Percentiles rank a stretch among this genome's conserved stretches.
Evolutionary conservation across 2,329 filamentous ascomycete genomes (phyloP).

Genomic region (Ophiostoma fasciatum): DNA sequence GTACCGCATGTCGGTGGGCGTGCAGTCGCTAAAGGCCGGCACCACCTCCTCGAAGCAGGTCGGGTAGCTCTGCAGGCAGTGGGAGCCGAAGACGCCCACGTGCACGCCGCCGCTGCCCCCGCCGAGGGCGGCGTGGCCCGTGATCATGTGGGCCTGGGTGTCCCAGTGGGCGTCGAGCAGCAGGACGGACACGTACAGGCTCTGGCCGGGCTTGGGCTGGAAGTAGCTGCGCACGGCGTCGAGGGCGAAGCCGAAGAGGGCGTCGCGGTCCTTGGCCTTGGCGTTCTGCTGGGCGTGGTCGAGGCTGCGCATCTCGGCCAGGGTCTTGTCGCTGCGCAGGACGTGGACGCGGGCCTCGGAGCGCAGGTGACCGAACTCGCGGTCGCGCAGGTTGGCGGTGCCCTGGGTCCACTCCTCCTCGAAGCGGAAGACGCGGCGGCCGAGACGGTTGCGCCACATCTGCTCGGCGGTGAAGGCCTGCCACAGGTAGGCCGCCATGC

Average conservation of each 20-base stretch:
- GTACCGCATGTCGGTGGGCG: constrained; percentile 63
- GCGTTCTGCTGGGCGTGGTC: constrained; percentile 65
- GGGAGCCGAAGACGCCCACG: constrained; percentile 82
- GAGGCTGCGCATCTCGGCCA: constrained; percentile 67
- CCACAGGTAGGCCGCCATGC: constrained; percentile 93
- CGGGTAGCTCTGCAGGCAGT: constrained; percentile 83
- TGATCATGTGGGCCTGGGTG: constrained; percentile 49
- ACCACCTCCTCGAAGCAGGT: constrained; percentile 79
- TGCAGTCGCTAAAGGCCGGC: constrained; percentile 79
- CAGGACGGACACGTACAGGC: constrained; percentile 75
- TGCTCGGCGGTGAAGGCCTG: constrained; percentile 95
- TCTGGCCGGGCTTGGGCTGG: constrained; percentile 57
- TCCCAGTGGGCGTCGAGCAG: constrained; percentile 88
- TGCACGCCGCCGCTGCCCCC: constrained; percentile 58
- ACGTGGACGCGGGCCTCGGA: constrained; percentile 86
- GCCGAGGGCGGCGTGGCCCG: constrained; percentile 73
- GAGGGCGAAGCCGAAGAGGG: constrained; percentile 61
- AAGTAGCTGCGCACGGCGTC: constrained; percentile 71
- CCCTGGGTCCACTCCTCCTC: constrained; percentile 92
- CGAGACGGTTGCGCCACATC: constrained; percentile 81
- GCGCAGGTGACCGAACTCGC: constrained; percentile 56
- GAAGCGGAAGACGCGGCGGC: constrained; percentile 72
- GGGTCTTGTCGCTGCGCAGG: constrained; percentile 67
- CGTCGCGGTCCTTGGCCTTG: constrained; percentile 52
- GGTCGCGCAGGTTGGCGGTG: constrained; percentile 62